These are phyloP conservation scores for Kwoniella sp. DNA, from an alignment of 768 basidiomycete species.

Conservation along the genomic window DNA sequence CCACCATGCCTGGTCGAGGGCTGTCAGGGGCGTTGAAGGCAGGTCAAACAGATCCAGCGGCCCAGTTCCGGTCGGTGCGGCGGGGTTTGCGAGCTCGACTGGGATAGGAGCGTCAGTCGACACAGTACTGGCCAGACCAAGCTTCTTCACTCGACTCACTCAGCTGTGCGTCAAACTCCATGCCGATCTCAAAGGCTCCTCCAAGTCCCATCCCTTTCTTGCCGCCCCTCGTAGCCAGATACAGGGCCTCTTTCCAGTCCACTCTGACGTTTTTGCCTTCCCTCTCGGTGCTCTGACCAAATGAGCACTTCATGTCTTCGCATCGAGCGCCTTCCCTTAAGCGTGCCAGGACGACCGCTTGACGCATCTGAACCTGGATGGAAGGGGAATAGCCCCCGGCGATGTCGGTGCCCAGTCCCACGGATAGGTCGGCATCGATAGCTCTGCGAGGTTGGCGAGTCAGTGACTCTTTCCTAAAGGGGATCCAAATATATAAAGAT, in stretches of 20 bases:
- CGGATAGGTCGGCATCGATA: constrained; percentile 59
- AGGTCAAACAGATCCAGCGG: constrained; percentile 67
- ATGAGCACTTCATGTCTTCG: constrained; percentile 4
- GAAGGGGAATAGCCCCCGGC: constrained; percentile 80
- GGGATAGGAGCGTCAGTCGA: constrained; percentile 53
- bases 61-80: constrained; percentile 55
- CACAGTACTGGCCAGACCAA: neutral
- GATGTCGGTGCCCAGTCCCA: constrained; percentile 80
- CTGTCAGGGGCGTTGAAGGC: no score
- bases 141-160: constrained; percentile 22
- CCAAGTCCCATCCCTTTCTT: constrained; percentile 63
- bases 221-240: constrained; percentile 76
- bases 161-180: constrained; percentile 48
- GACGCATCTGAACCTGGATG: constrained; percentile 74
- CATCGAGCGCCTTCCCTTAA: constrained; percentile 58
- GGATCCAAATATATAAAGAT: no score
- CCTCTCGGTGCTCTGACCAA: neutral
- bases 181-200: constrained; percentile 39
- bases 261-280: constrained; percentile 54
- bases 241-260: constrained; percentile 76
- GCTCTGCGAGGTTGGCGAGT: no score
- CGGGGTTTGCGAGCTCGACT: constrained; percentile 52
- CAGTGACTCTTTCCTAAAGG: no score
- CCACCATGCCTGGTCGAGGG: constrained; percentile 28
- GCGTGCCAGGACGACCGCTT: constrained; percentile 66